Base-by-base conservation (phyloP, 495 filamentous ascomycete genomes). In the Xylaria castorea region DNA sequence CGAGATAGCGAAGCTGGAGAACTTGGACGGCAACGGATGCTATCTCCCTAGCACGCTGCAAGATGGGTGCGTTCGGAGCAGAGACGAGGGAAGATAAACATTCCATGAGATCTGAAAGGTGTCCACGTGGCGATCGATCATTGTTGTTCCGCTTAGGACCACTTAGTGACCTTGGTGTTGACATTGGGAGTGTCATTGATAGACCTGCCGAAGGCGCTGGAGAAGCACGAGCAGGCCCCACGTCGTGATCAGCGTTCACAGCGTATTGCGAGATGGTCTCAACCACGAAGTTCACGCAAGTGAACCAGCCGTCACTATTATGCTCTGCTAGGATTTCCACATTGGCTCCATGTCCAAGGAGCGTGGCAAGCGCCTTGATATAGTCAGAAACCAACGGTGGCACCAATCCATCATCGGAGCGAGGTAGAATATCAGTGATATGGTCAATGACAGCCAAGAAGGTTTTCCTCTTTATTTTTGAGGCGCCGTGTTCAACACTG, bases 351-450 rank as follows among this genome's bases (percentile, higher is more conserved):
- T 91, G 89, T 57, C 89, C 88, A n/a, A 98, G 84, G 18, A 97
- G 81, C 48, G 86, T 84, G 30, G 84, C 81, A 70, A 98, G 81
- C 38, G 89, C 88, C 85, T 93, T 97, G 75, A 91, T 86, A 79
- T 98, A 97, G 76, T 93, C 90, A 34, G 91, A 84, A 51, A 89
- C 83, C 2, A 98, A 83, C n/a, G 93, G 92, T 67, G 91, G 87
- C 69, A 90, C 88, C 76, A 92, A 90, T 16, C 88, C 87, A 25
- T 87, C 89, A 46, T 90, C 88, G 3, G 88, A 81, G 5, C 85
- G 83, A 16, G 88, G 88, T 50, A 98, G 83, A 50, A 88, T 90
- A 73, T 98, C 89, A 25, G 87, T 89, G 70, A 98, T 91, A 79
- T 97, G 94, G 60, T 94, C 91, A 71, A 94, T 84, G 34, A 97